Percentiles rank a stretch among this genome's conserved stretches.
phyloP scores from a whole-genome alignment of 2,329 filamentous ascomycete species.

The Periconia digitata region DNA sequence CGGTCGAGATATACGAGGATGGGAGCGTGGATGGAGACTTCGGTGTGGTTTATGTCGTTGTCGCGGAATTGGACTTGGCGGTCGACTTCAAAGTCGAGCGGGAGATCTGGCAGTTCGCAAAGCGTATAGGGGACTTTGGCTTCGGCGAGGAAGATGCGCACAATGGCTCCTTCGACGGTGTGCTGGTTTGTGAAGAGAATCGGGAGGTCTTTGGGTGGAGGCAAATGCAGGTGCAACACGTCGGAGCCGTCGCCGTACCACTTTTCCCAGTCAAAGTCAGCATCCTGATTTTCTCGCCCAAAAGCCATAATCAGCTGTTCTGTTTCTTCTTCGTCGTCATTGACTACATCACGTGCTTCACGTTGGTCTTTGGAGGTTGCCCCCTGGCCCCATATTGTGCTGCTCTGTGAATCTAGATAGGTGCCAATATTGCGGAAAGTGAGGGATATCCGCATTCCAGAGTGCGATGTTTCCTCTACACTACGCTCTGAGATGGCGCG shows the following conservation, averaged over 20 bases:
- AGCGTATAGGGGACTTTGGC: slow-evolving; percentile 21
- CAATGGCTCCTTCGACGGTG: slow-evolving; percentile 30
- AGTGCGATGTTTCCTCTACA: slow-evolving; percentile 68
- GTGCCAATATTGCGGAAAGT: slow-evolving; percentile 91
- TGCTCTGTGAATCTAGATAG: slow-evolving; percentile 67
- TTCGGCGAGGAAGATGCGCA: slow-evolving; percentile 35
- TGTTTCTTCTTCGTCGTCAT: slow-evolving; percentile 67
- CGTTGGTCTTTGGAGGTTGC: slow-evolving; percentile 68
- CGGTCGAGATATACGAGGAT: slow-evolving; percentile 41
- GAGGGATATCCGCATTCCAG: slow-evolving; percentile 80
- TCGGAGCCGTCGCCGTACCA: slow-evolving; percentile 83
- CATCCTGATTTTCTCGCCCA: slow-evolving; percentile 75
- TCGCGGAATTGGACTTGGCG: slow-evolving; percentile 36
- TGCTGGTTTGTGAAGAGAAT: slow-evolving; percentile 43
- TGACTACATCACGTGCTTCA: slow-evolving; percentile 65
- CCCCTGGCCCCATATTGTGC: slow-evolving; percentile 87
- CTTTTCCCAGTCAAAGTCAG: slow-evolving; percentile 72
- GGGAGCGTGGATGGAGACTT: slow-evolving; percentile 23
- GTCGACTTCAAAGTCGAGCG: slow-evolving; percentile 19
- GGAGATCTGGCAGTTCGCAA: slow-evolving; percentile 20
- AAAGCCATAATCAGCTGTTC: slow-evolving; percentile 76
- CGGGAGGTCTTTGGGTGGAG: slow-evolving; percentile 31
- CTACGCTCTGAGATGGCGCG: slow-evolving; percentile 68
- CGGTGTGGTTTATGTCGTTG: slow-evolving; percentile 35
- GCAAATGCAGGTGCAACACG: slow-evolving; percentile 63